Percentiles rank a stretch among this genome's conserved stretches.
Evolutionary conservation across 495 filamentous ascomycete genomes (phyloP).

Genomic region (Aspergillus cristatus): DNA sequence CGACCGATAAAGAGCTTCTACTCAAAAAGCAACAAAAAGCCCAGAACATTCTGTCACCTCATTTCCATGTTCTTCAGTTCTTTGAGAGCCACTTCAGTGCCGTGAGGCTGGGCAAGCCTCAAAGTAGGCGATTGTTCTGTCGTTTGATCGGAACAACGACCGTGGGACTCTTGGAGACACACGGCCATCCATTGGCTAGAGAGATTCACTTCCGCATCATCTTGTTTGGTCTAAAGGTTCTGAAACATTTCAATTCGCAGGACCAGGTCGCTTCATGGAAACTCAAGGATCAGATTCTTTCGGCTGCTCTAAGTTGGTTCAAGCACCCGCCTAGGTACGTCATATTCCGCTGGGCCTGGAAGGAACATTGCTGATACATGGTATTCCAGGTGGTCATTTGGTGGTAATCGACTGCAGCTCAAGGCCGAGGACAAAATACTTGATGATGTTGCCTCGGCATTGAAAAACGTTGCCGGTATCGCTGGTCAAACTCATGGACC

Average conservation of each 20-base stretch:
- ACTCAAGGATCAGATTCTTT: conserved; percentile 79
- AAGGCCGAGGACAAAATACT: conserved; percentile 85
- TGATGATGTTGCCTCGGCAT: conserved; percentile 57
- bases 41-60: conserved; percentile 73
- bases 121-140: conserved; percentile 71
- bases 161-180: conserved; percentile 56
- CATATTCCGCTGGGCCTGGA: not conserved
- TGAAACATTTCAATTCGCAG: conserved; percentile 58
- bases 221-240: conserved; percentile 67
- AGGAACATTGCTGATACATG: conserved; percentile 10
- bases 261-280: conserved; percentile 54
- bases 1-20: conserved; percentile 72
- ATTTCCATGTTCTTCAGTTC: conserved; percentile 78
- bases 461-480: conserved; percentile 49
- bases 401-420: conserved; percentile 83
- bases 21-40: conserved; percentile 64
- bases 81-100: conserved; percentile 91
- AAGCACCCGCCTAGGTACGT: conserved; percentile 56
- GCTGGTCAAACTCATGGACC: conserved; percentile 43
- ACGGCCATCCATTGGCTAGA: conserved; percentile 74
- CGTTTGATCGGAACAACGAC: conserved; percentile 70
- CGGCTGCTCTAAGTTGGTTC: conserved; percentile 84
- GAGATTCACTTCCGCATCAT: conserved; percentile 86
- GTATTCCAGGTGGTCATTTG: conserved; percentile 70
- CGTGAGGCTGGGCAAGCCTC: conserved; percentile 65